Base-by-base conservation (phyloP, 371 early-diverging fungal genomes). In the Mucor mucedo region DNA sequence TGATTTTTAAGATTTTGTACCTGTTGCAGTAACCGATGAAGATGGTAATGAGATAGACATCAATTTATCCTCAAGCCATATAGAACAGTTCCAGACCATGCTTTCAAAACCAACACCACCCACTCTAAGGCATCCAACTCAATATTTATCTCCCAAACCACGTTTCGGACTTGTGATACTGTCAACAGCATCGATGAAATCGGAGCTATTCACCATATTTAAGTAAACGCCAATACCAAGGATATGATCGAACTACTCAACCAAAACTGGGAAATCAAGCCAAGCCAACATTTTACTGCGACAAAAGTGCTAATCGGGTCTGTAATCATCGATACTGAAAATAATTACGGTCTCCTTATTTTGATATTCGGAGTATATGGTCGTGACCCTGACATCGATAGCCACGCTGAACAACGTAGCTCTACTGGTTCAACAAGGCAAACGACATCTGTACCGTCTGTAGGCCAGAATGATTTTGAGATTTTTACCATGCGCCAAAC, bases 291-390 rank as follows among this genome's bases (percentile, higher is more conserved):
- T 28, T 62, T 54, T n/a, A 28, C 30, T 47, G 55, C 8, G 45
- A 48, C 48, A 45, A 55, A 29, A 55, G 53, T 44, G 40, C 45
- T 62, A n/a, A 52, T 52, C 13, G 30, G 42, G 16, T 54, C 47
- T 52, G n/a, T 62, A 39, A 54, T 54, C n/a, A 62, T 62, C 28
- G 55, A 62, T 55, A 54, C 55, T 62, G 63, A 62, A 62, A 55
- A 55, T 28, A 16, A 39, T 48, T 30, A 50, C 40, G 55, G 63
- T 47, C 55, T 62, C 45, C 49, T 62, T 55, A 32, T 62, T 53
- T 53, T 53, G 35, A 21, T 55, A 27, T 52, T 48, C 13, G 48
- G 54, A 35, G 55, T 62, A 21, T 62, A 62, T 61, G 62, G 45
- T 7, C 52, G 62, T 52, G 54, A 61, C 39, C 55, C 62, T 61